Percentiles rank a stretch among this genome's conserved stretches.
Conservation (phyloP, 108 stramenopile genomes). For the Bacterosira constricta region DNA sequence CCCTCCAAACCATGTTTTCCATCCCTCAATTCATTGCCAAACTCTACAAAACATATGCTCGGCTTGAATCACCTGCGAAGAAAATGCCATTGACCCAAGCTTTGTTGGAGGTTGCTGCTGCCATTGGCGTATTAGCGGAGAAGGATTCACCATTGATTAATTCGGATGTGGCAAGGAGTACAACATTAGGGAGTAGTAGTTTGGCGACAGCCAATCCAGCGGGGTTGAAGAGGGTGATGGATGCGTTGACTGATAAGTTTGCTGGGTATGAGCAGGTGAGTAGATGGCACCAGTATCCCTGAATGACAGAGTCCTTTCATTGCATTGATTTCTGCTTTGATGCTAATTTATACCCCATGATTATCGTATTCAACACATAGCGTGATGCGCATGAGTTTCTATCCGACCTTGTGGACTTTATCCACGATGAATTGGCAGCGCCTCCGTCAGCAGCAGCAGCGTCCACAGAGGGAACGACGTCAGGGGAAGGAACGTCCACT, state of each 20-base stretch:
- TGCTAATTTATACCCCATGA: no score
- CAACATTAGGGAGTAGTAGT: not conserved
- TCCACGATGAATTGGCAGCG: slow-evolving; percentile 71
- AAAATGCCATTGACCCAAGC: slow-evolving; percentile 44
- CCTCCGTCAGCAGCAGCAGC: not conserved
- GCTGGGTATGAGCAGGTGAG: slow-evolving; percentile 42
- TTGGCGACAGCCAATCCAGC: slow-evolving; percentile 40
- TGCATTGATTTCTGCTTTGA: no score
- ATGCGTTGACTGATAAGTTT: slow-evolving; percentile 65
- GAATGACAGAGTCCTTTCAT: no score
- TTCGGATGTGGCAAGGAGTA: slow-evolving; percentile 11
- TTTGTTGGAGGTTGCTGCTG: slow-evolving; percentile 41
- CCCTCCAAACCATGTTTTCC: slow-evolving; percentile 74
- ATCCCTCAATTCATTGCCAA: slow-evolving; percentile 44
- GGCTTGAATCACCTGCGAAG: not conserved
- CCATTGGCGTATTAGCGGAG: slow-evolving; percentile 32
- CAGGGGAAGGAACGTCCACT: not conserved
- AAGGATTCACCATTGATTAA: slow-evolving; percentile 15
- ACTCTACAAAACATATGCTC: slow-evolving; percentile 31
- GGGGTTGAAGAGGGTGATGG: slow-evolving; percentile 66
- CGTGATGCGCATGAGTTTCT: slow-evolving; percentile 88
- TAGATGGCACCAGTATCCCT: no score
- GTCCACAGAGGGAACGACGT: not conserved
- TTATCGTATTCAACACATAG: no score
- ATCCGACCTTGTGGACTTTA: slow-evolving; percentile 61